Percentiles rank a stretch among this genome's conserved stretches.
phyloP scores from a whole-genome alignment of 345 rosid genomes.

The Lepidium sativum region DNA sequence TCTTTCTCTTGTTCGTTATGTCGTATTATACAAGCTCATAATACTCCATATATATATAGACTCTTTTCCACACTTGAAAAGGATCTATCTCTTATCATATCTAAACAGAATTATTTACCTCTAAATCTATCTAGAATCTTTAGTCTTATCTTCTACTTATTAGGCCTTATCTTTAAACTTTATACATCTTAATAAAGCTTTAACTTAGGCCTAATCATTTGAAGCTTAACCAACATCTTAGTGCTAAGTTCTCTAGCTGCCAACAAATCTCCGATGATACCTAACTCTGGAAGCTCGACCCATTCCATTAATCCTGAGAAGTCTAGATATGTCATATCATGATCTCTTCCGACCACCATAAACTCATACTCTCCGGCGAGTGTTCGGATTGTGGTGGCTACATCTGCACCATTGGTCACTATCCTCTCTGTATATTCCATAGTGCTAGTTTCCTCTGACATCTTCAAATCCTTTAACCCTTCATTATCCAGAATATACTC shows the following conservation, averaged over 20 bases:
- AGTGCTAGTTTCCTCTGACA: background rate
- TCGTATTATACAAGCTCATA: too few relatives aligned
- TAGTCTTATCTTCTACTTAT: too few relatives aligned
- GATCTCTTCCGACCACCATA: conserved; percentile 19
- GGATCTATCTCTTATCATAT: too few relatives aligned
- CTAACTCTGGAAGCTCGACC: conserved; percentile 21
- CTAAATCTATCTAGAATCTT: too few relatives aligned
- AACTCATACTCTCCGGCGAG: background rate
- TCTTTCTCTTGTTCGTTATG: too few relatives aligned
- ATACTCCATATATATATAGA: too few relatives aligned
- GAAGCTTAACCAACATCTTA: too few relatives aligned
- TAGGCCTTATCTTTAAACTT: too few relatives aligned
- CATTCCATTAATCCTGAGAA: conserved; percentile 8
- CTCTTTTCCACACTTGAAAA: too few relatives aligned
- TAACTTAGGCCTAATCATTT: too few relatives aligned
- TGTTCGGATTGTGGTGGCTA: background rate
- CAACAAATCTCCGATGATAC: conserved; percentile 15
- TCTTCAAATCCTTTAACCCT: background rate
- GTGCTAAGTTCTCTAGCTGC: conserved; percentile 14
- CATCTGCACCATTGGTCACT: background rate
- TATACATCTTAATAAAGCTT: too few relatives aligned
- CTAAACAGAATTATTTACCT: too few relatives aligned
- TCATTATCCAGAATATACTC: conserved; percentile 11
- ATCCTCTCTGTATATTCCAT: background rate
- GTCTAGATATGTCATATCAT: background rate